A percentile compares a stretch with the other conserved stretches of the same genome.
Conservation (phyloP, 176 grass and related monocot genomes). For the Triticum turgidum region DNA sequence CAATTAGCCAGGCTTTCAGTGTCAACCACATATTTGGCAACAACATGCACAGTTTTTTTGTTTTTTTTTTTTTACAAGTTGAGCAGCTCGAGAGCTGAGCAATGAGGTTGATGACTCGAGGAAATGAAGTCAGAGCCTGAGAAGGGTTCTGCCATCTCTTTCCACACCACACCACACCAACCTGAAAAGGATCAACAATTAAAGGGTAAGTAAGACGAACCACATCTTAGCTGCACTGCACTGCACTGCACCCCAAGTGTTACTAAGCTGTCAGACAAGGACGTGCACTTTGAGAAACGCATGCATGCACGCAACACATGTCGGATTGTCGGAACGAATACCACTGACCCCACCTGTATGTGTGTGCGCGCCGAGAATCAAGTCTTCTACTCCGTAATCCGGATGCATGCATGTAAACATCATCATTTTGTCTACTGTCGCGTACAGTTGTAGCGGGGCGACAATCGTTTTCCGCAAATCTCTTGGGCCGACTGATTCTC, state of each 20-base stretch:
- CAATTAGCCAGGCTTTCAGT: background rate
- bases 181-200: conserved; percentile 24
- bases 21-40: no score
- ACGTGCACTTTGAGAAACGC: conserved; percentile 31
- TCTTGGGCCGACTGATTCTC: background rate
- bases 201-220: conserved; percentile 4
- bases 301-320: background rate
- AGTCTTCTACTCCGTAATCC: background rate
- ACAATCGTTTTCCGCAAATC: background rate
- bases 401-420: background rate
- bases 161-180: conserved; percentile 45
- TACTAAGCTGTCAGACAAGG: conserved; percentile 52
- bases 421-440: no score
- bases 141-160: conserved; percentile 8
- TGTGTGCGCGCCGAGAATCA: background rate
- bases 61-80: background rate
- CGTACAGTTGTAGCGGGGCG: background rate
- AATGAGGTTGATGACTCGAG: background rate
- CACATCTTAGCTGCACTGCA: conserved; percentile 31
- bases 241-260: conserved; percentile 15
- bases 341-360: background rate
- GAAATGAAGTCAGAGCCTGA: background rate
- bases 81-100: background rate
- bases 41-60: no score
- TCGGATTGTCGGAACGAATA: background rate